Percentiles rank a stretch among this genome's conserved stretches.
Conservation (phyloP, 202 grass and related monocot species). For the Hordeum pubiflorum region DNA sequence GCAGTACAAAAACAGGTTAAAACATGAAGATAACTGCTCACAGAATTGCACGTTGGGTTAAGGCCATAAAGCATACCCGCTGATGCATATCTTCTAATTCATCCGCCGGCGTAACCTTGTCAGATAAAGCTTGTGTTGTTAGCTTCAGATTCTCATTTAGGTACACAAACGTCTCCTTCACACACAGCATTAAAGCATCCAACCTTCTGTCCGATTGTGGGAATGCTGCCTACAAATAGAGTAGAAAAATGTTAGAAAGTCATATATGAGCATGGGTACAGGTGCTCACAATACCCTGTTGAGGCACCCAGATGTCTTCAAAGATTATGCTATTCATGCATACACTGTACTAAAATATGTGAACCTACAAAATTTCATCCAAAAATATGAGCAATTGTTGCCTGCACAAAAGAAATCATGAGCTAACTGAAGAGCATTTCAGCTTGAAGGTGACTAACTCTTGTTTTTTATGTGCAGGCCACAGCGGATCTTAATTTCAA, state of each 20-base stretch:
- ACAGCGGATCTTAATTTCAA: neutral
- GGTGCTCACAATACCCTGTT: neutral
- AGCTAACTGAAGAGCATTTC: neutral
- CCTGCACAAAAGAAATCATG: neutral
- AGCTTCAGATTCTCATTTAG: slow-evolving; percentile 85
- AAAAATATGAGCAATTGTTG: neutral
- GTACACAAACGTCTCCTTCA: slow-evolving; percentile 76
- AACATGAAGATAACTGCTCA: slow-evolving; percentile 7
- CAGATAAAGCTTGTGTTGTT: slow-evolving; percentile 78
- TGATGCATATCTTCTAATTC: slow-evolving; percentile 95
- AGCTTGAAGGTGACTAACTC: neutral
- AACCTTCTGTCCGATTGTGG: slow-evolving; percentile 81
- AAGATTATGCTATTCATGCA: neutral
- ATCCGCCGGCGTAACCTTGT: slow-evolving; percentile 80
- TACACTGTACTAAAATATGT: neutral
- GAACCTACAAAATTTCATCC: neutral
- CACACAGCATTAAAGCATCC: slow-evolving; percentile 93
- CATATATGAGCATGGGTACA: neutral
- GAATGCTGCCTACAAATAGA: slow-evolving; percentile 70
- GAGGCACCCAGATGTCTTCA: neutral
- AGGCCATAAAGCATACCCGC: slow-evolving; percentile 53
- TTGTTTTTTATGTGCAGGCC: neutral
- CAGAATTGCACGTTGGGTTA: neutral
- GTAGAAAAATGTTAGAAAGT: slow-evolving; percentile 1
- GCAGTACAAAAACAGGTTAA: neutral